Evolutionary conservation across 129 eudicot species (phyloP).

Genomic region (Helianthus annuus): DNA sequence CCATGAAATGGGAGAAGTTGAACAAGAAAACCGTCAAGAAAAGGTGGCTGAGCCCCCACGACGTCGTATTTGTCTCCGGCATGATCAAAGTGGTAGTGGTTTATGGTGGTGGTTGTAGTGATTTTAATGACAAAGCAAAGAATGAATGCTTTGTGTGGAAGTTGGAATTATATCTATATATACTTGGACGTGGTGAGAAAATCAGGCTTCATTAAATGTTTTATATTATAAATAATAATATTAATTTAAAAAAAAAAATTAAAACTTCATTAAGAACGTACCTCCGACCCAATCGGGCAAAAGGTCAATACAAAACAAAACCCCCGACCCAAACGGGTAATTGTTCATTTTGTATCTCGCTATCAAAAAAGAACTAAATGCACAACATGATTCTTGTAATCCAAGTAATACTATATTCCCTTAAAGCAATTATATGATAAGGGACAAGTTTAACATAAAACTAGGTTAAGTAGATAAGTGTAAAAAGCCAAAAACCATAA

Average conservation of each 20-base stretch:
- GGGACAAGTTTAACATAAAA: no score
- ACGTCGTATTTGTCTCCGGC: background rate
- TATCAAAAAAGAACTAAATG: background rate
- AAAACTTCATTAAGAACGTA: no score
- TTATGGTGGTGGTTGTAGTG: background rate
- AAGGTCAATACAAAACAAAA: no score
- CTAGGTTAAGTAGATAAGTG: no score
- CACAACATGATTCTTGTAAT: background rate
- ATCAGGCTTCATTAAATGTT: background rate
- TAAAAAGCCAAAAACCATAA: no score
- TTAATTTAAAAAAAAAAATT: no score
- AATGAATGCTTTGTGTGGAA: conserved; percentile 18
- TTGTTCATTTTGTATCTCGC: no score
- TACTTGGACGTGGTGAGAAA: conserved; percentile 16
- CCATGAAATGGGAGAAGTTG: conserved; percentile 58
- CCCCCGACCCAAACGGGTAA: no score
- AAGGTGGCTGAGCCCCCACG: conserved; percentile 66
- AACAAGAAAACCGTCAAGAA: conserved; percentile 71
- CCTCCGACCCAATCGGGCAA: no score
- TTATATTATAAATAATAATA: no score
- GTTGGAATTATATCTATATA: background rate
- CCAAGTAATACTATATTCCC: background rate
- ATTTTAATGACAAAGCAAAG: conserved; percentile 25
- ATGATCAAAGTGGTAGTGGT: conserved; percentile 12
- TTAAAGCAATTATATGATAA: background rate